Evolutionary conservation across 805 yeast genomes (phyloP).

Genomic region (Wickerhamiella kurtzmanii): DNA sequence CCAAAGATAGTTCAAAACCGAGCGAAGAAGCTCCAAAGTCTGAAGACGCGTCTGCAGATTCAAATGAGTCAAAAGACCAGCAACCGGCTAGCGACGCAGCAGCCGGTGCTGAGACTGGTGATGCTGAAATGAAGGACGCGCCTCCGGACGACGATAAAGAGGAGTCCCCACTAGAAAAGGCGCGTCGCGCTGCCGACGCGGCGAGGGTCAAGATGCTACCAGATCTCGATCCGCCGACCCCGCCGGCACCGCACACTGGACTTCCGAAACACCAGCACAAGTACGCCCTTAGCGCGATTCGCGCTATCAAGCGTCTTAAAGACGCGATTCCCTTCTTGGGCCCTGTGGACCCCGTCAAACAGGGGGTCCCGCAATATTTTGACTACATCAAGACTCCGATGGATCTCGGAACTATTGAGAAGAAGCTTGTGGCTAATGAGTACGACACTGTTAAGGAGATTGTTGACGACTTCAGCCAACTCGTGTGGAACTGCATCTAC

Average conservation of each 20-base stretch:
- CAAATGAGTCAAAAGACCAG: background rate
- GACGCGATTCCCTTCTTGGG: constrained; percentile 82
- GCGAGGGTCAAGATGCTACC: constrained; percentile 16
- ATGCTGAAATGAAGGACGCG: constrained; percentile 3
- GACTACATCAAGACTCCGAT: constrained; percentile 76
- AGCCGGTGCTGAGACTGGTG: background rate
- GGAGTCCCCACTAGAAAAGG: constrained; percentile 17
- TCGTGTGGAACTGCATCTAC: constrained; percentile 67
- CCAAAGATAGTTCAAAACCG: background rate
- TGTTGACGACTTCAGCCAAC: constrained; percentile 64
- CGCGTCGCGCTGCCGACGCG: constrained; percentile 17
- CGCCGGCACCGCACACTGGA: constrained; percentile 15
- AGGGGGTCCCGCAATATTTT: constrained; percentile 82
- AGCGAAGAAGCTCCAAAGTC: constrained; percentile 1
- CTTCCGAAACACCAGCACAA: constrained; percentile 59
- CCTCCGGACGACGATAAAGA: constrained; percentile 1
- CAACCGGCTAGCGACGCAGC: background rate
- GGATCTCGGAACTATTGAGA: constrained; percentile 87
- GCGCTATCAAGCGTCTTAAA: constrained; percentile 77
- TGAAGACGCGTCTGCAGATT: background rate
- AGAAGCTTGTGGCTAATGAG: constrained; percentile 53
- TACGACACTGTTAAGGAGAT: constrained; percentile 60
- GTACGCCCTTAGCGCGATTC: constrained; percentile 63
- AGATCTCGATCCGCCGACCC: constrained; percentile 19
- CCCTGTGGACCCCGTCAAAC: constrained; percentile 82